Conservation (phyloP, 2,329 filamentous ascomycete species). For the Incumbomyces delicatus region DNA sequence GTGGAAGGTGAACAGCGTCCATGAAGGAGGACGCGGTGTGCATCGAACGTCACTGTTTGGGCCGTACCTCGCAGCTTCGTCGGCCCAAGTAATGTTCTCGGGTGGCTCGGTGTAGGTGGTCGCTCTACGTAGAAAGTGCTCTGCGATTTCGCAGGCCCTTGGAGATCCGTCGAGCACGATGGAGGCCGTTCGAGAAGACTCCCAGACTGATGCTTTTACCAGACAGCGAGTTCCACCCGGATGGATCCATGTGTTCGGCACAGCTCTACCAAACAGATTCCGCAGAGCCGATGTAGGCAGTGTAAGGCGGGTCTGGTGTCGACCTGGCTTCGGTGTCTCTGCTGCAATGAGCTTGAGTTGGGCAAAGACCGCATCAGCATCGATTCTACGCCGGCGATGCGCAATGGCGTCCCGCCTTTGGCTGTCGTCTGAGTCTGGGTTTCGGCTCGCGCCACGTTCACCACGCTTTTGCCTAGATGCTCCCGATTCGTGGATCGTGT, state of each 20-base stretch:
- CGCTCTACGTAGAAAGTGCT: background rate
- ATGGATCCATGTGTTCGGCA: constrained; percentile 3
- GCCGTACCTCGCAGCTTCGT: background rate
- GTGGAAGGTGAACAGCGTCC: background rate
- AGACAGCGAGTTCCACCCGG: constrained; percentile 1
- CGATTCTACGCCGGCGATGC: background rate
- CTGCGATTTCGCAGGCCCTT: background rate
- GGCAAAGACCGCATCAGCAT: background rate
- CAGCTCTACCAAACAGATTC: background rate
- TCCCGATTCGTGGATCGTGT: too few relatives aligned
- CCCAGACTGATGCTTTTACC: background rate
- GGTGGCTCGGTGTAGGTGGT: background rate
- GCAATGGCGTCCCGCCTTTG: background rate
- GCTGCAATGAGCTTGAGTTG: background rate
- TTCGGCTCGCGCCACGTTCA: background rate
- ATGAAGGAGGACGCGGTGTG: background rate
- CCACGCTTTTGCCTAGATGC: too few relatives aligned
- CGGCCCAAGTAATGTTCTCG: background rate
- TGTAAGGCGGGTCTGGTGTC: background rate
- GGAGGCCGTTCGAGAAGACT: background rate
- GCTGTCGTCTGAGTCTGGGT: background rate
- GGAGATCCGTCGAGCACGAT: background rate
- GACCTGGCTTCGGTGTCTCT: background rate
- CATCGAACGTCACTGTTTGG: background rate
- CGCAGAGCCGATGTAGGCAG: background rate